Base-by-base conservation (phyloP, 495 filamentous ascomycete species). In the Penicillium turbatum region DNA sequence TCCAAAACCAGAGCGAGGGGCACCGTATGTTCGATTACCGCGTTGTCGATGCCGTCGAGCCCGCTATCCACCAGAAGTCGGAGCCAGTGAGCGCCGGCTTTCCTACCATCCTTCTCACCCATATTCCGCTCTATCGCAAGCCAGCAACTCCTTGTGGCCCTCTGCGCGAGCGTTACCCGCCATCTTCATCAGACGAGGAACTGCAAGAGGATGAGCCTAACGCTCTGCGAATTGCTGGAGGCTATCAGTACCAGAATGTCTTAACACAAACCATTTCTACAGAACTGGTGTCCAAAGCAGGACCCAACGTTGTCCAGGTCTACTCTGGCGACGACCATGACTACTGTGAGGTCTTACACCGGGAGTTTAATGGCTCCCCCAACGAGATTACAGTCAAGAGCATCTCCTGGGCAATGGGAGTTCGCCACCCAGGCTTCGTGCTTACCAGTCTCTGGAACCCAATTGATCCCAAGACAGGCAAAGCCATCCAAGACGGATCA, bases 291-390 rank as follows among this genome's bases (percentile, higher is more conserved):
- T 78, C 85, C 17, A 84, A 82, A 44, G 77, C 90, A 27, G 89
- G 90, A 16, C 84, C 90, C 42, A 83, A 96, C 15, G 52, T 78
- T 7, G 59, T 72, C 12, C 84, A 91, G 46, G 85, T 89, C 36
- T 97, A 97, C 65, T 95, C 90, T 1, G 95, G 95, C 2, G 95
- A 99, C 61, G 95, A 99, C 68, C 95, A 99, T 70, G 95, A 99
- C 69, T 96, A 97, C 72, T 99, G 95, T 70, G 91, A 96, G 50
- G 70, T 97, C 21, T 71, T 80, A 2, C 95, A 99, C 65, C 76
- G 75, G 10, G 78, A 84, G 42, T 87, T 83, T 53, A 81, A 76
- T 9, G 81, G 79, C 37, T 81, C 81, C 0, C 86, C 92, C 1
- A 81, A 77, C 24, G 95, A 99, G 61, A 92, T 97, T 57, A 97